phyloP scores from a whole-genome alignment of 257 asterid genomes.

The Jacaranda mimosifolia region DNA sequence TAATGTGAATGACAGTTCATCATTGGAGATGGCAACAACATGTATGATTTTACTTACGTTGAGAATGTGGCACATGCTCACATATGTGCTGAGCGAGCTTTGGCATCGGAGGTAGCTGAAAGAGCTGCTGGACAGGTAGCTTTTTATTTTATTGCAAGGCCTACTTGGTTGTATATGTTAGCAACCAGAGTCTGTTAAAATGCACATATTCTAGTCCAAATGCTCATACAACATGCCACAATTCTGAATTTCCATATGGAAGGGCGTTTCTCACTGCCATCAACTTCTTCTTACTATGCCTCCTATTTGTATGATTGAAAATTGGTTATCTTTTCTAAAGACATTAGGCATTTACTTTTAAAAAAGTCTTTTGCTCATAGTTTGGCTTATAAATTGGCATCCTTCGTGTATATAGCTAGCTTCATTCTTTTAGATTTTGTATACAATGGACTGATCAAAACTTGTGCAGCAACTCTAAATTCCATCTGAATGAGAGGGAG shows the following conservation, averaged over 20 bases:
- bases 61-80: conserved; percentile 89
- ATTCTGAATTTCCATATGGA: background rate
- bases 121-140: conserved; percentile 80
- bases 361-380: background rate
- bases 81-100: conserved; percentile 81
- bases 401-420: background rate
- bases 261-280: background rate
- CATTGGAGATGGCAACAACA: conserved; percentile 75
- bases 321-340: background rate
- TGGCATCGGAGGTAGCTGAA: conserved; percentile 74
- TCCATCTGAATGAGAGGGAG: background rate
- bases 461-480: background rate
- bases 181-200: conserved; percentile 6
- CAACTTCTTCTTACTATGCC: background rate
- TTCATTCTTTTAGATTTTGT: background rate
- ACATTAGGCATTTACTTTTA: background rate
- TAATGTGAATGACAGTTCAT: conserved; percentile 59
- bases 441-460: background rate
- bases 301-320: background rate
- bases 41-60: conserved; percentile 78
- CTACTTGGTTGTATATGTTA: background rate
- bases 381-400: background rate
- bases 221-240: background rate
- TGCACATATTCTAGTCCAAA: conserved; percentile 3
- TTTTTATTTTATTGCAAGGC: background rate